phyloP scores from a whole-genome alignment of 177 flowering plant species.

The Tripterygium wilfordii region DNA sequence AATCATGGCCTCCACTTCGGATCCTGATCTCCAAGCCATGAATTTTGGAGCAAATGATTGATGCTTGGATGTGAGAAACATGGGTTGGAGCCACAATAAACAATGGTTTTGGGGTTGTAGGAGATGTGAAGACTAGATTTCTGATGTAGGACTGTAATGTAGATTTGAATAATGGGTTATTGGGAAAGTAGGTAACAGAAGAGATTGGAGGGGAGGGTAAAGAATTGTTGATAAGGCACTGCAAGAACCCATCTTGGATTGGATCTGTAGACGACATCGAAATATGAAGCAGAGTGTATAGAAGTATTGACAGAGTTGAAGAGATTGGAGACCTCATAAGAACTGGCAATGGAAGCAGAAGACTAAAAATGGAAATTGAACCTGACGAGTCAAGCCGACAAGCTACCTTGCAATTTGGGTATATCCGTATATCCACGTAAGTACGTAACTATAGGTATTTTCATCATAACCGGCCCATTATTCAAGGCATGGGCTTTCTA shows the following conservation, averaged over 20 bases:
- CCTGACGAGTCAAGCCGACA: no score
- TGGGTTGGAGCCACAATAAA: slow-evolving; percentile 20
- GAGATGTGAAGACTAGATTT: slow-evolving; percentile 15
- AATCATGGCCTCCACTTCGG: slow-evolving; percentile 23
- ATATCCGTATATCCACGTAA: no score
- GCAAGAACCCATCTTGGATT: slow-evolving; percentile 7
- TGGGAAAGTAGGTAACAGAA: slow-evolving; percentile 3
- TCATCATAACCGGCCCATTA: no score
- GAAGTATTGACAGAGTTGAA: background rate
- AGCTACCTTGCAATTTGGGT: no score
- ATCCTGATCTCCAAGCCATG: slow-evolving; percentile 6
- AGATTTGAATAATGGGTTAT: slow-evolving; percentile 2
- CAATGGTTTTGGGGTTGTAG: slow-evolving; percentile 10
- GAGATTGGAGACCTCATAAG: background rate
- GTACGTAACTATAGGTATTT: no score
- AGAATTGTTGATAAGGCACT: slow-evolving; percentile 13
- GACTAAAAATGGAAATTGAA: no score
- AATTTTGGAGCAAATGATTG: slow-evolving; percentile 4
- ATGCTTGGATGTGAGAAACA: slow-evolving; percentile 4
- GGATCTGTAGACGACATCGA: slow-evolving; percentile 3
- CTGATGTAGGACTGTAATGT: slow-evolving; percentile 14
- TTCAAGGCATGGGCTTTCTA: no score
- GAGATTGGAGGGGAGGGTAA: background rate
- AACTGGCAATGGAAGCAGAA: background rate
- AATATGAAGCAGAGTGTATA: slow-evolving; percentile 1